Percentiles rank a stretch among this genome's conserved stretches.
Evolutionary conservation across 192 early-diverging fungal species (phyloP).

Genomic region (Ambispora gerdemannii): DNA sequence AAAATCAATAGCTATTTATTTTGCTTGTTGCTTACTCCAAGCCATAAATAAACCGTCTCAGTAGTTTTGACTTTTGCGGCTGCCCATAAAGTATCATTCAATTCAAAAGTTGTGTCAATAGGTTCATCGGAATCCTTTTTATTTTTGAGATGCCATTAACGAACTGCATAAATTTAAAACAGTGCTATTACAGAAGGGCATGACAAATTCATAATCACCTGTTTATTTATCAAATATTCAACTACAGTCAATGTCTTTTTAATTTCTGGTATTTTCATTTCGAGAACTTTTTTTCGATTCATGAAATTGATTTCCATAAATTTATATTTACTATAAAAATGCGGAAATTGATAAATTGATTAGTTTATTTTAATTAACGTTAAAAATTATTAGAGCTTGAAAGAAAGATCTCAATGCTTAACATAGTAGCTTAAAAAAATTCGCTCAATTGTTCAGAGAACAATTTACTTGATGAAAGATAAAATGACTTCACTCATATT

Average conservation of each 20-base stretch:
- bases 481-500: no score
- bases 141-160: background rate
- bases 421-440: no score
- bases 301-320: slow-evolving; percentile 94
- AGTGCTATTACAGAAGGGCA: background rate
- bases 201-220: background rate
- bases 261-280: slow-evolving; percentile 94
- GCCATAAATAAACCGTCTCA: slow-evolving; percentile 87
- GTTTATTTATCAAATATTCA: slow-evolving; percentile 61
- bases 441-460: no score
- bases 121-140: slow-evolving; percentile 50
- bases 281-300: slow-evolving; percentile 77
- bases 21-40: slow-evolving; percentile 66
- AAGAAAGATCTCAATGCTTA: no score
- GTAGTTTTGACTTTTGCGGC: slow-evolving; percentile 75
- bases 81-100: slow-evolving; percentile 93
- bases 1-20: background rate
- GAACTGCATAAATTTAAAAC: no score
- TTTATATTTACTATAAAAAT: slow-evolving; percentile 81
- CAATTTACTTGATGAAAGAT: no score
- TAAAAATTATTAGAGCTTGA: background rate
- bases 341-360: slow-evolving; percentile 7
- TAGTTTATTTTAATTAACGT: background rate
- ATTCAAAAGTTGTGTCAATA: slow-evolving; percentile 82
- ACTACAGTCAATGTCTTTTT: slow-evolving; percentile 90